Conservation (phyloP, 2,329 filamentous ascomycete genomes). For the Teratosphaeria nubilosa region DNA sequence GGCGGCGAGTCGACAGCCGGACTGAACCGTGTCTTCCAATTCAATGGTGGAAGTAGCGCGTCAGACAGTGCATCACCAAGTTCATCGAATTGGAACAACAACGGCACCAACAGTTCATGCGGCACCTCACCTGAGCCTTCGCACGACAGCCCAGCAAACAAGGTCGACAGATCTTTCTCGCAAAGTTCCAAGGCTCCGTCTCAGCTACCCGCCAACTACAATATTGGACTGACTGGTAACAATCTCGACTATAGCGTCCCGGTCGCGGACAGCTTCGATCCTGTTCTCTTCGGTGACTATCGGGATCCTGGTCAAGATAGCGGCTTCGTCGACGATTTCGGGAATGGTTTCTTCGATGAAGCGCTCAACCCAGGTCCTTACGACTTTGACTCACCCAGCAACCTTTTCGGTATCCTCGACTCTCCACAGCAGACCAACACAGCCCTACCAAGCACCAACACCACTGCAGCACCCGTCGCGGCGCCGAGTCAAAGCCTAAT, state of each 20-base stretch:
- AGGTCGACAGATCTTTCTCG: constrained; percentile 32
- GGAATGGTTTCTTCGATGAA: constrained; percentile 58
- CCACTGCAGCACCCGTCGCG: constrained; percentile 3
- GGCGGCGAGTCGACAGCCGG: constrained; percentile 34
- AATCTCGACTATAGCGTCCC: constrained; percentile 18
- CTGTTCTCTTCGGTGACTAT: constrained; percentile 83
- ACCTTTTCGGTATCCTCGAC: constrained; percentile 44
- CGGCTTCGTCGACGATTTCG: constrained; percentile 54
- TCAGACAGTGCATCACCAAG: constrained; percentile 43
- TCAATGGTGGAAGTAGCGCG: constrained; percentile 37
- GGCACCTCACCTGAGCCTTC: constrained; percentile 70
- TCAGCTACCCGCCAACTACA: constrained; percentile 7
- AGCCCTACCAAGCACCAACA: constrained; percentile 5
- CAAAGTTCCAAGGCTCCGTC: constrained; percentile 10
- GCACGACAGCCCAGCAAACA: constrained; percentile 59
- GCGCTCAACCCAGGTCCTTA: constrained; percentile 27
- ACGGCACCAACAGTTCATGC: constrained; percentile 54
- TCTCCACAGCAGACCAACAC: constrained; percentile 23
- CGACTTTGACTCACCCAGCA: constrained; percentile 75
- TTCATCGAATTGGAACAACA: constrained; percentile 39
- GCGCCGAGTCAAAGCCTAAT: constrained; percentile 49
- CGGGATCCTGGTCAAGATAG: constrained; percentile 81
- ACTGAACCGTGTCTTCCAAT: constrained; percentile 40
- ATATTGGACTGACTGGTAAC: constrained; percentile 3
- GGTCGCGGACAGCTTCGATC: constrained; percentile 67